These are phyloP conservation scores for Yamadazyma spencermartinsiae DNA, from an alignment of 1,139 yeast genomes.

Conservation along the genomic window DNA sequence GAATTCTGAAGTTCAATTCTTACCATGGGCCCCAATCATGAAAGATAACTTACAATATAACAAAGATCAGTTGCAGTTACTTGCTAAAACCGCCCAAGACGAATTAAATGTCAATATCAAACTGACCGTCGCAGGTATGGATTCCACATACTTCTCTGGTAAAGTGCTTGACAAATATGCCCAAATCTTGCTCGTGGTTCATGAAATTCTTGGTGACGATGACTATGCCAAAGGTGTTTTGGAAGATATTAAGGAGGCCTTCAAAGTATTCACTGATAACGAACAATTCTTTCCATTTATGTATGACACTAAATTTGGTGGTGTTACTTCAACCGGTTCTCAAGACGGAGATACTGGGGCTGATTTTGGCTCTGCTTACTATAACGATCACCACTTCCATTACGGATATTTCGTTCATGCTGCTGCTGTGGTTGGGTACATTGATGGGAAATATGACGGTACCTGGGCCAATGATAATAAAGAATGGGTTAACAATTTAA, in stretches of 20 bases:
- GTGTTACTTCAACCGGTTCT: slow-evolving; percentile 65
- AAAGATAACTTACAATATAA: slow-evolving; percentile 40
- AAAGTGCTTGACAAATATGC: slow-evolving; percentile 78
- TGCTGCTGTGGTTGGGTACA: slow-evolving; percentile 70
- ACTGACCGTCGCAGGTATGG: slow-evolving; percentile 46
- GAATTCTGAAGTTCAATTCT: slow-evolving; percentile 50
- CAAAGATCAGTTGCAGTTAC: slow-evolving; percentile 47
- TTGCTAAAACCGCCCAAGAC: slow-evolving; percentile 55
- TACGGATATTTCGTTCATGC: slow-evolving; percentile 78
- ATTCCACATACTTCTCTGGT: slow-evolving; percentile 65
- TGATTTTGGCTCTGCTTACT: slow-evolving; percentile 63
- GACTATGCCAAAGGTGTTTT: slow-evolving; percentile 50
- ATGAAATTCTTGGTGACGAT: slow-evolving; percentile 58
- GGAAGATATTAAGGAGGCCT: slow-evolving; percentile 51
- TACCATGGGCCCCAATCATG: slow-evolving; percentile 55
- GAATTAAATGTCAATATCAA: slow-evolving; percentile 62
- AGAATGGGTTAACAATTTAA: slow-evolving; percentile 38
- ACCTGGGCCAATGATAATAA: slow-evolving; percentile 66
- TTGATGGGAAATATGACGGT: slow-evolving; percentile 61
- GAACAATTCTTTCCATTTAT: slow-evolving; percentile 58
- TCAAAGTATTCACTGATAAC: slow-evolving; percentile 50
- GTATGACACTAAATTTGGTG: slow-evolving; percentile 68
- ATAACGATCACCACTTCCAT: slow-evolving; percentile 83
- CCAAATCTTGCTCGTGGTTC: slow-evolving; percentile 61
- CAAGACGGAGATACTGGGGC: slow-evolving; percentile 45